phyloP scores from a whole-genome alignment of 1,284 basidiomycete species.

The Phenoliferia sp. region DNA sequence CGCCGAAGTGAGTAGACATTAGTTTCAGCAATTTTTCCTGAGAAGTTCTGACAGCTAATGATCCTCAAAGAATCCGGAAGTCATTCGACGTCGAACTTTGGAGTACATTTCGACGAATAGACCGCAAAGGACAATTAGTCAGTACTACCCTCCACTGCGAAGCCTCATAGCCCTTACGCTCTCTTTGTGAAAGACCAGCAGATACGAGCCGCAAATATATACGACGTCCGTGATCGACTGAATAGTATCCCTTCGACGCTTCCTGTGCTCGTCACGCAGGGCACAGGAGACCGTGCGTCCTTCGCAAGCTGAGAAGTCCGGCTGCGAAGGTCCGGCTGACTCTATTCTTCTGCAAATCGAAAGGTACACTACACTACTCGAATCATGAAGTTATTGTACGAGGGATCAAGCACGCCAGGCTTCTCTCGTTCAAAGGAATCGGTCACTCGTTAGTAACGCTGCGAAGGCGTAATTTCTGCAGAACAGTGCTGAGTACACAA shows the following conservation, averaged over 20 bases:
- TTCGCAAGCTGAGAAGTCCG: neutral
- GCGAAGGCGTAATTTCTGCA: neutral
- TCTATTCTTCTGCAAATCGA: too few species aligned
- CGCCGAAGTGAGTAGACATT: neutral
- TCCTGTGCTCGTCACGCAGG: neutral
- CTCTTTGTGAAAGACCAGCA: neutral
- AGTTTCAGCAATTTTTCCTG: neutral
- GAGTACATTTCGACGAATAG: neutral
- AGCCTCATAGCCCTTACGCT: neutral
- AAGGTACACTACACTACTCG: neutral
- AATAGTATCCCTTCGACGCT: neutral
- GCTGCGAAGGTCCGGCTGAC: neutral
- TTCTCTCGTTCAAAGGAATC: neutral
- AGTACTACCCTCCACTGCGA: neutral
- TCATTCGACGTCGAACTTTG: neutral
- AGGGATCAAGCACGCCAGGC: neutral
- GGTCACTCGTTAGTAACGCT: neutral
- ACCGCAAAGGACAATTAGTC: neutral
- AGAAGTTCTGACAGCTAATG: neutral
- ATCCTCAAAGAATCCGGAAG: neutral
- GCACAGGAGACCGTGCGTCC: neutral
- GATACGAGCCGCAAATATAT: neutral
- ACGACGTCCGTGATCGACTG: neutral
- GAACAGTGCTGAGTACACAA: neutral
- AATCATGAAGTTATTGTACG: neutral